Base-by-base conservation (phyloP, 2,329 filamentous ascomycete genomes). In the Aspergillus phoenicis region DNA sequence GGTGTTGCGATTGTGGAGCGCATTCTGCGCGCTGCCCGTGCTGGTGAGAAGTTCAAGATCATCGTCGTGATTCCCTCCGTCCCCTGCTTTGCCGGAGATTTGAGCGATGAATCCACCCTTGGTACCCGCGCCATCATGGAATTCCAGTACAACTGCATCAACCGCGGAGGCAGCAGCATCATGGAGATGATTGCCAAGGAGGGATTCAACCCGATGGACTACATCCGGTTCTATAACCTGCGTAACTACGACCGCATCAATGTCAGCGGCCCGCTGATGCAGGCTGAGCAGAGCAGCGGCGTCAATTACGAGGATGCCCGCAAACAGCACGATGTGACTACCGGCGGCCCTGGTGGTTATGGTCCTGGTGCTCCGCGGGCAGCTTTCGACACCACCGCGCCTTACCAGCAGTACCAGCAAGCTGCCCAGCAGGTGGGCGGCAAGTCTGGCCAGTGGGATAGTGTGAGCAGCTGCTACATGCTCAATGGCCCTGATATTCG, bases 61-160 rank as follows among this genome's bases (percentile, higher is more conserved):
- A 94, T 99, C 62, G 85, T 97, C 56, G 70, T 98, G 20, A 96
- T 98, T 54, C 95, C 95, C 1, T 89, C 91, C 0, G 89, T 99
- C 52, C 94, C 95, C 2, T 95, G 93, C 0, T 99, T 99, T 69
- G 93, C 94, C 0, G 94, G 95, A 49, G 94, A 98, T 72, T 82
- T 99, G 38, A 83, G 91, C 58, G 89, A 93, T 15, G 89, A 94
- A 65, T 91, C 91, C 7, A 93, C 93, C 0, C 86, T 88, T 1
- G 94, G 94, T 10, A 98, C 94, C 0, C 81, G 92, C 51, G 94
- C 93, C 10, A 99, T 98, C 70, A 98, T 99, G 92, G 93, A 98
- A 74, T 98, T 96, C 74, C 95, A 98, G 75, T 99, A 95, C 82
- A 96, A 96, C 78, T 96, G 92, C 0, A 96, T 99, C 68, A 93